Evolutionary conservation across 352 stramenopile species (phyloP), one percentile per base, ranked within the genome.

Genomic region (Phytophthora litchii): DNA sequence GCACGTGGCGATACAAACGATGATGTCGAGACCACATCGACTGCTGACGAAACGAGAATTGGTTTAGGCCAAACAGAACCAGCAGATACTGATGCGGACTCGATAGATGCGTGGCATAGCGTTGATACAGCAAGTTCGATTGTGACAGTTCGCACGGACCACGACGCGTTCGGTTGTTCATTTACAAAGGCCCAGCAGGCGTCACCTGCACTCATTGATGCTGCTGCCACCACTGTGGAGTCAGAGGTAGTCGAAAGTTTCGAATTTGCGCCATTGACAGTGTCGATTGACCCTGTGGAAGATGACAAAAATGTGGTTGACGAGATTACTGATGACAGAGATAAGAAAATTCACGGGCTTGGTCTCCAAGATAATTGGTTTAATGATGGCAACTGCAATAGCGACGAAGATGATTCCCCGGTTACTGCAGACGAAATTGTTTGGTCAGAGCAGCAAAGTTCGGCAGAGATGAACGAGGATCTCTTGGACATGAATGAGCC

Each of bases 301-400:
- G 3, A 57, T 5, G 42, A 29, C 16, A 29, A 42, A 9, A 49
- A 54, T 27, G 40, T 23, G n/a, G 9, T 10, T 40, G 9, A 3
- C n/a, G 16, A 10, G 14, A 53, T 38, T 14, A 0, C 23, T 14
- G 41, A 44, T 29, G n/a, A 38, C 14, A 47, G 44, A 25, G 65
- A 51, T 8, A 51, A 40, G 12, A 36, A 60, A 19, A 19, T 50
- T n/a, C 23, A 48, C 35, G 12, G 13, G 21, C 10, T 27, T 20
- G 25, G 44, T 35, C 12, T 55, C 10, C 53, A 60, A 50, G 48
- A 49, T 5, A 17, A 27, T 44, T 25, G 4, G 7, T 60, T 57
- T 11, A 43, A 67, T 4, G 14, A 41, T 7, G 48, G 60, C 17
- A 17, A 55, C 23, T 41, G 9, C 19, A 48, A 66, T 1, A 43